These are phyloP conservation scores for Durotheca rogersii DNA, from an alignment of 495 filamentous ascomycete species.

Conservation along the genomic window DNA sequence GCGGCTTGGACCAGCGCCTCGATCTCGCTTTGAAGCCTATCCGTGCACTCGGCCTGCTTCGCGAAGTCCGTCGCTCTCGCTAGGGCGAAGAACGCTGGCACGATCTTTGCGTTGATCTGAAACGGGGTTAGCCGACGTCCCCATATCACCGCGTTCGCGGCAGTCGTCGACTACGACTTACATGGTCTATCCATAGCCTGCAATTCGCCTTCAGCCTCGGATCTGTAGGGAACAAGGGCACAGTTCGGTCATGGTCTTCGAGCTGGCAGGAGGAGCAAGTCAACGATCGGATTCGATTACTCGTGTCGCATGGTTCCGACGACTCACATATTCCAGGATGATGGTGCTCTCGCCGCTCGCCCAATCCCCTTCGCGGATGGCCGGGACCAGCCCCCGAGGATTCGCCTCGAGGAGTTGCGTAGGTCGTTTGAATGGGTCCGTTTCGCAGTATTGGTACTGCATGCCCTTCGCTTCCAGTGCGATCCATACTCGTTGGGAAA, in stretches of 20 bases:
- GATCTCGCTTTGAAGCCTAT: conserved; percentile 70
- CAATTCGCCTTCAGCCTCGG: conserved; percentile 73
- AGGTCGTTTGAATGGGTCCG: conserved; percentile 76
- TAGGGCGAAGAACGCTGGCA: conserved; percentile 78
- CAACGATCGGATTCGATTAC: not conserved
- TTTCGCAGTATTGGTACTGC: conserved; percentile 88
- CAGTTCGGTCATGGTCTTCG: conserved; percentile 69
- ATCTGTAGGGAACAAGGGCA: conserved; percentile 65
- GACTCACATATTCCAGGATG: conserved; percentile 81
- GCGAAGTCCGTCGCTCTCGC: conserved; percentile 68
- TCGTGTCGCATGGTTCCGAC: not conserved
- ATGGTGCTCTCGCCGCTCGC: conserved; percentile 85
- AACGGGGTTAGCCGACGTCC: conserved; percentile 26
- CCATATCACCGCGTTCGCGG: not conserved
- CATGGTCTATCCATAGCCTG: conserved; percentile 85
- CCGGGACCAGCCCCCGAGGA: conserved; percentile 84
- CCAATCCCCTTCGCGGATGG: conserved; percentile 81
- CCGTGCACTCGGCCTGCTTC: conserved; percentile 62
- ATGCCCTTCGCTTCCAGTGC: conserved; percentile 84
- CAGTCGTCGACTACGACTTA: conserved; percentile 42
- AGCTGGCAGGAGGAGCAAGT: conserved; percentile 50
- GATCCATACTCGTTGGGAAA: conserved; percentile 95
- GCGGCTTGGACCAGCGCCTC: conserved; percentile 71
- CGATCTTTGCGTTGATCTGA: conserved; percentile 78
- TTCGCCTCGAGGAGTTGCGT: conserved; percentile 78